These are phyloP conservation scores for Alternaria arborescens DNA, from an alignment of 2,329 filamentous ascomycete species.

Conservation along the genomic window DNA sequence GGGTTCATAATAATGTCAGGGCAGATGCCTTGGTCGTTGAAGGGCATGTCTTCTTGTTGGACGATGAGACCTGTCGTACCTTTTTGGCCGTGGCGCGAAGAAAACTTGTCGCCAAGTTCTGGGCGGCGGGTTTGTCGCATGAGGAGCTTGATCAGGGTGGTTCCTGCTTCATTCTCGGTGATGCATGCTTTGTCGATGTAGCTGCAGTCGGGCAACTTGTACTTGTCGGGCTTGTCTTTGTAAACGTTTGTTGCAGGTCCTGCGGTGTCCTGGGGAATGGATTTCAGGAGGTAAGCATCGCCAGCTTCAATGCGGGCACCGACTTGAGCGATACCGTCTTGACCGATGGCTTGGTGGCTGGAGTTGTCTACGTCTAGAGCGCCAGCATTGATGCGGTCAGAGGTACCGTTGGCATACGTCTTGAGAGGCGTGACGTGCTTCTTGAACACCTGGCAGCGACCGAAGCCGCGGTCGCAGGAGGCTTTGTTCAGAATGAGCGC, in stretches of 20 bases:
- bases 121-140: conserved; percentile 95
- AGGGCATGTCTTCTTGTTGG: conserved; percentile 96
- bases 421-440: conserved; percentile 89
- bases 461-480: conserved; percentile 92
- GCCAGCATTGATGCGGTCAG: conserved; percentile 61
- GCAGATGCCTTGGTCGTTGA: conserved; percentile 87
- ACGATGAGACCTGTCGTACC: conserved; percentile 97
- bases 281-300: conserved; percentile 91
- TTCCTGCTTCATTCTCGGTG: conserved; percentile 84
- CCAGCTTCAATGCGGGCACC: conserved; percentile 80
- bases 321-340: conserved; percentile 88
- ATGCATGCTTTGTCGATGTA: conserved; percentile 98
- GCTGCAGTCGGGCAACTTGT: conserved; percentile 82
- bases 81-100: conserved; percentile 97
- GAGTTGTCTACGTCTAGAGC: conserved; percentile 58
- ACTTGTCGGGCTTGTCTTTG: conserved; percentile 73
- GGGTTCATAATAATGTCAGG: conserved; percentile 99
- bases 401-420: conserved; percentile 83
- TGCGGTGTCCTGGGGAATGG: conserved; percentile 80
- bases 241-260: conserved; percentile 72
- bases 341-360: conserved; percentile 74
- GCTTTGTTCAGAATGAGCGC: conserved; percentile 96
- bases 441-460: conserved; percentile 96
- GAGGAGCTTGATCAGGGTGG: conserved; percentile 88
- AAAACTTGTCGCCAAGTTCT: conserved; percentile 98